phyloP scores from a whole-genome alignment of 2,329 filamentous ascomycete genomes.

The Herpotrichia juniperi region DNA sequence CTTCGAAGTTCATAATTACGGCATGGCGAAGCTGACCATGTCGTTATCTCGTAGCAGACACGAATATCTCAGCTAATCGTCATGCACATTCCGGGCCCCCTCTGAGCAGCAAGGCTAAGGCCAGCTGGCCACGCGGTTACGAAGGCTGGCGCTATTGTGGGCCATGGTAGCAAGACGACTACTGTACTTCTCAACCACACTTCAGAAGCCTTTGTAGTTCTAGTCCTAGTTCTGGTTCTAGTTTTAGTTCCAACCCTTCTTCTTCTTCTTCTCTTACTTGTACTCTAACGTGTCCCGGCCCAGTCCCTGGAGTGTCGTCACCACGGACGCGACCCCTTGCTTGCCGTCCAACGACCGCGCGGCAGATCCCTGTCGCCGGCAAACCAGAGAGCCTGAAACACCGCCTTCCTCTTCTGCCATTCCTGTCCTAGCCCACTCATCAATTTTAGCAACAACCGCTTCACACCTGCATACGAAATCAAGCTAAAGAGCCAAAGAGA shows the following conservation, averaged over 20 bases:
- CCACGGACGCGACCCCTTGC: not conserved
- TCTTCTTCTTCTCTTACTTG: not conserved
- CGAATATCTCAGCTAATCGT: constrained; percentile 5
- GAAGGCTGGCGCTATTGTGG: not conserved
- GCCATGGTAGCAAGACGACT: too few relatives aligned
- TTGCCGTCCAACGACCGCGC: not conserved
- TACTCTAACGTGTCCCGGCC: not conserved
- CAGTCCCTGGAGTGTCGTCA: too few relatives aligned
- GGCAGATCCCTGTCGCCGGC: constrained; percentile 1
- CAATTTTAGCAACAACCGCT: not conserved
- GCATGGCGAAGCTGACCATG: not conserved
- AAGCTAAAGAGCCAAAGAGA: not conserved
- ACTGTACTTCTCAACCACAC: too few relatives aligned
- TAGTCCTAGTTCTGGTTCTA: too few relatives aligned
- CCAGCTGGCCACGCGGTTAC: constrained; percentile 14
- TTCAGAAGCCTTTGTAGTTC: too few relatives aligned
- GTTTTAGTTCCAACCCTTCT: too few relatives aligned
- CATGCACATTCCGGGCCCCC: constrained; percentile 5
- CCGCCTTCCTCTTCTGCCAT: not conserved
- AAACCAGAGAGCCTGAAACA: not conserved
- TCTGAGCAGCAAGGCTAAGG: not conserved
- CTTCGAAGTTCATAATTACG: too few relatives aligned
- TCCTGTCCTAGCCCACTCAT: not conserved
- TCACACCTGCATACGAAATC: not conserved
- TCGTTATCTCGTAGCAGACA: not conserved